Conservation (phyloP, 163 green algal species). For the Chlamydomonas reinhardtii region DNA sequence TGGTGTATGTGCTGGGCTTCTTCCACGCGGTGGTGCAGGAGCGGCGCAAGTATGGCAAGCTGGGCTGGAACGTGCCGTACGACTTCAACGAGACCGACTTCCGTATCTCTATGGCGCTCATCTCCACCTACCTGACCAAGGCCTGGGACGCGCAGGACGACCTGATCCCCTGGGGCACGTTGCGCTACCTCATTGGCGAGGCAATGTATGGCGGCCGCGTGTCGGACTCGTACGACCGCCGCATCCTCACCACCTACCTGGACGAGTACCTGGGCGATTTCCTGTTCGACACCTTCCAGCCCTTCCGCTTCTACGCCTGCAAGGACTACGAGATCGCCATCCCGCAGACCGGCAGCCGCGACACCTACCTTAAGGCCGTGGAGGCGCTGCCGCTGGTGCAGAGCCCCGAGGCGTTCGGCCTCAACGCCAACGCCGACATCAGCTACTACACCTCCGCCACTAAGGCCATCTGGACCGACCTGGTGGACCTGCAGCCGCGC, state of each 20-base stretch:
- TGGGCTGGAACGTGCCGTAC: constrained; percentile 94
- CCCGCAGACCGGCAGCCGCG: constrained; percentile 48
- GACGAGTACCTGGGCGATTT: constrained; percentile 94
- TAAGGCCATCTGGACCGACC: constrained; percentile 82
- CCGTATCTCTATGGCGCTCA: constrained; percentile 88
- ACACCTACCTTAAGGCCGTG: constrained; percentile 77
- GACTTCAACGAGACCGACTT: constrained; percentile 97
- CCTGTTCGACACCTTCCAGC: constrained; percentile 89
- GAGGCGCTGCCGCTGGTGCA: constrained; percentile 81
- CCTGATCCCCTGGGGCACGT: constrained; percentile 85
- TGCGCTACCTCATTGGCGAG: constrained; percentile 93
- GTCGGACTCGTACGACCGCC: constrained; percentile 85
- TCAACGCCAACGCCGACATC: constrained; percentile 92
- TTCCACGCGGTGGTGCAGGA: constrained; percentile 92
- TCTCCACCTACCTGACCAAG: constrained; percentile 89
- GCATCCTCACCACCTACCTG: constrained; percentile 91
- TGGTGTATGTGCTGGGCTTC: constrained; percentile 90
- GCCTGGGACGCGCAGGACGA: constrained; percentile 77
- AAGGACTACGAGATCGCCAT: constrained; percentile 74
- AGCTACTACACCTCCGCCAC: constrained; percentile 88
- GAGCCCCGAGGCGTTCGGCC: constrained; percentile 87
- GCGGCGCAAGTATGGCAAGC: constrained; percentile 84
- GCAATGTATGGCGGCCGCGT: constrained; percentile 85
- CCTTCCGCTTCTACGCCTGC: constrained; percentile 83
- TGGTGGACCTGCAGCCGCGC: constrained; percentile 80